A percentile compares a stretch with the other conserved stretches of the same genome.
Conservation (phyloP, 23 red algal species). For the Gracilaria gracilis region DNA sequence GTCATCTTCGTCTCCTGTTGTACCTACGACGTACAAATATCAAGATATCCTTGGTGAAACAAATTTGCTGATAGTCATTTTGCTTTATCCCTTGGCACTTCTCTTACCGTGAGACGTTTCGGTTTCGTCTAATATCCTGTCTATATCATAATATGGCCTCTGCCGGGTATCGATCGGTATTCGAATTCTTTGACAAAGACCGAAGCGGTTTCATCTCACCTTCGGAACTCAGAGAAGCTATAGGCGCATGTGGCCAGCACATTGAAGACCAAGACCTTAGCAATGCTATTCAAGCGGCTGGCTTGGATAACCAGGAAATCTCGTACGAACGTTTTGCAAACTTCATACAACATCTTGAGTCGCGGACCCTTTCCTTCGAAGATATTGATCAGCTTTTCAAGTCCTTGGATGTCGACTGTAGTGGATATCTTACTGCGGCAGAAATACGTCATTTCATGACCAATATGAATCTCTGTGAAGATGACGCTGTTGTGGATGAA, state of each 20-base stretch:
- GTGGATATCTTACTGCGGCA: constrained; percentile 36
- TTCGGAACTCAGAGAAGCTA: background rate
- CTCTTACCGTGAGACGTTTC: too few relatives aligned
- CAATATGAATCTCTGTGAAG: background rate
- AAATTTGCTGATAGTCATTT: too few relatives aligned
- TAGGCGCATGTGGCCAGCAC: background rate
- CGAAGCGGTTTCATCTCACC: background rate
- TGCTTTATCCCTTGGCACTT: too few relatives aligned
- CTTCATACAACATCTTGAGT: background rate
- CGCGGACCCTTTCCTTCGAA: background rate
- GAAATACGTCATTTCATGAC: constrained; percentile 37
- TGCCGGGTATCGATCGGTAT: background rate
- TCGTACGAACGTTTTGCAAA: background rate
- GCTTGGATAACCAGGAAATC: background rate
- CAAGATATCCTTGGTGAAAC: too few relatives aligned
- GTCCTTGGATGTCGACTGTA: constrained; percentile 29
- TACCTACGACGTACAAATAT: too few relatives aligned
- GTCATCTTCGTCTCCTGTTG: too few relatives aligned
- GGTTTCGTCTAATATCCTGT: too few relatives aligned
- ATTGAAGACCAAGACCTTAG: background rate
- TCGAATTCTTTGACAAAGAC: constrained; percentile 6
- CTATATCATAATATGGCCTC: background rate
- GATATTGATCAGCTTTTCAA: constrained; percentile 32
- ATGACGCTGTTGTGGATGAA: constrained; percentile 30
- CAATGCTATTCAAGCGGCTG: background rate